phyloP scores from a whole-genome alignment of 1,284 basidiomycete species.

The Cutaneotrichosporon sp. region DNA sequence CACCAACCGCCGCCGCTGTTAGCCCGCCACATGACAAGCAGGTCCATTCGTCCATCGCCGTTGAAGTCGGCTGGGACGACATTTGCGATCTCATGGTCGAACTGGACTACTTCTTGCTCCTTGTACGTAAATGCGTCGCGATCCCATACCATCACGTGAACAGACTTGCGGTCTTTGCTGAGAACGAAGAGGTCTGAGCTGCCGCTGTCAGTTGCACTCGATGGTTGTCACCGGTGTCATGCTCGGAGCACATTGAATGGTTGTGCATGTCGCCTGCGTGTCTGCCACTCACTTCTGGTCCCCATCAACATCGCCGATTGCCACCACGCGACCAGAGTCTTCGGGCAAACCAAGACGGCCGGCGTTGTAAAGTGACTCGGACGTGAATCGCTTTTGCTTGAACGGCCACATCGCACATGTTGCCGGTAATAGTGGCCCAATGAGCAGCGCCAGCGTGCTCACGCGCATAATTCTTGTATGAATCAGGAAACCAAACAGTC shows the following conservation, averaged over 20 bases:
- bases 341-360: constrained; percentile 71
- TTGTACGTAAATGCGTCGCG: constrained; percentile 55
- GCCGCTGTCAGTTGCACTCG: constrained; percentile 10
- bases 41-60: constrained; percentile 81
- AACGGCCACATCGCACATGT: constrained; percentile 62
- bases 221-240: no score
- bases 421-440: constrained; percentile 4
- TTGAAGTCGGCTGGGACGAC: constrained; percentile 90
- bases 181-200: constrained; percentile 79
- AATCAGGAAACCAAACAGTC: no score
- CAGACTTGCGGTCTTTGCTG: constrained; percentile 63
- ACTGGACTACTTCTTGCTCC: constrained; percentile 50
- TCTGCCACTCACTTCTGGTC: constrained; percentile 88
- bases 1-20: constrained; percentile 51
- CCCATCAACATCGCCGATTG: constrained; percentile 90
- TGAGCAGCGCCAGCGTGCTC: constrained; percentile 7
- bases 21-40: constrained; percentile 71
- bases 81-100: constrained; percentile 54
- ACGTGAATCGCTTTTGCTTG: constrained; percentile 74
- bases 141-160: constrained; percentile 77
- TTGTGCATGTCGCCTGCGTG: no score
- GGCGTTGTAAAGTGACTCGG: constrained; percentile 74
- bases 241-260: no score
- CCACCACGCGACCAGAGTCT: constrained; percentile 64
- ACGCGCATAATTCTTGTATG: constrained; percentile 8